Base-by-base conservation (phyloP, 768 basidiomycete genomes). In the Amanita molliuscula region DNA sequence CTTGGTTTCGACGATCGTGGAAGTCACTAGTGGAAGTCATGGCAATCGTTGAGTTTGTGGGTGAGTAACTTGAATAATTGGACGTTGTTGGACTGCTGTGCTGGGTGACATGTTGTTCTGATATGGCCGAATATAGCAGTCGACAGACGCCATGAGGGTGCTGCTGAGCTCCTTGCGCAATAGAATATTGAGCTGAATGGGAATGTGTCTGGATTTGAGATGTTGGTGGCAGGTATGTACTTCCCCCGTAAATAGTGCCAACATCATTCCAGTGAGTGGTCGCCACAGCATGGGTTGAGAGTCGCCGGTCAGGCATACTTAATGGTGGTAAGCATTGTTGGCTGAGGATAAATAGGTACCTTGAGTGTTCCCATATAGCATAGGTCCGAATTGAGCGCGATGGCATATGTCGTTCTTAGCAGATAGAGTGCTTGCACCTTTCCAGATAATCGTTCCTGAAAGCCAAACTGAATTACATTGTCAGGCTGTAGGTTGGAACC, bases 391-490 rank as follows among this genome's bases (percentile, higher is more conserved):
- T 44, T 35, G 15, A 20, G 13, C 41, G 49, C 49, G 28, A 11
- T 44, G 48, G 23, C 25, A 49, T 33, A 16, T 9, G 44, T 50
- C 49, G 49, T 50, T 33, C 21, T 48, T 48, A 48, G 47, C 47
- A 38, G 21, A 48, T 42, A 50, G 41, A 33, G 29, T 44, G 18
- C 37, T 38, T 48, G 36, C 34, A 48, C 47, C 20, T 10, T 36
- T 37, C 18, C 28, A 43, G 31, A 21, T 21, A 31, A 34, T 26
- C 33, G 49, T 50, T 43, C 49, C 49, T 50, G 49, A 50, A 41
- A 50, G 49, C 49, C 49, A 50, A 50, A 50, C 33, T 50, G 41
- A 50, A 50, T 50, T 50, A 21, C 41, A 33, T 50, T 49, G 40
- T 49, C 37, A 50, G 36, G 21, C 29, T 50, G 20, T 36, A 35